These are phyloP conservation scores for Volvariella volvacea DNA, from an alignment of 1,284 basidiomycete species.

Conservation along the genomic window DNA sequence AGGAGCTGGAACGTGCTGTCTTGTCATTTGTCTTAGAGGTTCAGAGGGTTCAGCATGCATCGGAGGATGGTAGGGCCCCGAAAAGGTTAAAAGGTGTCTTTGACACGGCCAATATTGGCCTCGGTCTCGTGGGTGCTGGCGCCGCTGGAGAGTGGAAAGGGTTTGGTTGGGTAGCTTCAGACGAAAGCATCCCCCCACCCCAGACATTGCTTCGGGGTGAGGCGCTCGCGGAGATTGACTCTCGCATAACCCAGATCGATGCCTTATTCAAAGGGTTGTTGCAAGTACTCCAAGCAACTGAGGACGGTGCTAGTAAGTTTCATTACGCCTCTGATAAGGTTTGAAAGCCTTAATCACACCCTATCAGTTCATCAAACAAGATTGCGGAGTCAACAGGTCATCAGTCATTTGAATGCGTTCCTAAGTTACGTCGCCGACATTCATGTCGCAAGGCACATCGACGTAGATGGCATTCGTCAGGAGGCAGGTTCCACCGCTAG, in stretches of 20 bases:
- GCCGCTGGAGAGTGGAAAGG: conserved; percentile 67
- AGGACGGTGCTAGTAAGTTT: conserved; percentile 34
- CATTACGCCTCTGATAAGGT: neutral
- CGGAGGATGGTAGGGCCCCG: conserved; percentile 21
- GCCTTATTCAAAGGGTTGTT: conserved; percentile 36
- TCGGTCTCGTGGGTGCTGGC: conserved; percentile 70
- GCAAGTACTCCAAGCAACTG: conserved; percentile 28
- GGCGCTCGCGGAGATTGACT: conserved; percentile 46
- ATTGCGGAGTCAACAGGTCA: conserved; percentile 36
- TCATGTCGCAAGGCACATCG: conserved; percentile 70
- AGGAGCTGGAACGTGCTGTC: conserved; percentile 72
- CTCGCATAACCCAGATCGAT: conserved; percentile 41
- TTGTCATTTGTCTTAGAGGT: conserved; percentile 68
- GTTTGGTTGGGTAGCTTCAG: conserved; percentile 64
- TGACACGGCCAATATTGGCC: conserved; percentile 56
- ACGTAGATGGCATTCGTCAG: conserved; percentile 64
- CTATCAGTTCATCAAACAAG: conserved; percentile 31
- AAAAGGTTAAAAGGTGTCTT: conserved; percentile 64
- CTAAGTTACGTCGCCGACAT: conserved; percentile 57
- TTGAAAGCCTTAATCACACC: neutral
- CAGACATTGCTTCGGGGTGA: conserved; percentile 43
- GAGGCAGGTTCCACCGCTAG: conserved; percentile 35
- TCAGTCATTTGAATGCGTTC: conserved; percentile 49
- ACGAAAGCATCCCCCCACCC: conserved; percentile 42
- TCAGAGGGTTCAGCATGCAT: conserved; percentile 45